Base-by-base conservation (phyloP, 2,329 filamentous ascomycete genomes). In the Clonostachys sp. region DNA sequence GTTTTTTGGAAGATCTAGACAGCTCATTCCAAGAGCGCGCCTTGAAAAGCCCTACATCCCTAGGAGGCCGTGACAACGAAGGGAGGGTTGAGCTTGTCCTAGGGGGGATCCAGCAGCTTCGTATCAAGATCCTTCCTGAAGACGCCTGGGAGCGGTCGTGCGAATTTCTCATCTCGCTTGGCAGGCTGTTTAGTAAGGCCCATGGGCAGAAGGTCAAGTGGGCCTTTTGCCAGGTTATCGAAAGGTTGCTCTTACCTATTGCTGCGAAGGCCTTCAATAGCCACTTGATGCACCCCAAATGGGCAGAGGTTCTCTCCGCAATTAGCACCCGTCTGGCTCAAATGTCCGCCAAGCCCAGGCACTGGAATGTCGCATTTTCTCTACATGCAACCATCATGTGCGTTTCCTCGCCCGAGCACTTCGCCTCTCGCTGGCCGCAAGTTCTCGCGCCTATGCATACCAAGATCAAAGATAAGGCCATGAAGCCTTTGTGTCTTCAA, bases 201-300 rank as follows among this genome's bases (percentile, higher is more conserved):
- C 92, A 96, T 59, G 94, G 94, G 1, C 89, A 89, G 54, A 84
- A 84, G 51, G 84, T 97, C 59, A 99, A 99, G 65, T 87, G 92
- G 56, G 89, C 91, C 1, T 99, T 96, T 61, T 97, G 94, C 62
- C 88, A 95, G 59, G 84, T 96, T 18, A 80, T 99, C 45, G 89
- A 95, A 57, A 87, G 88, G 55, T 75, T 99, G 30, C 71, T 99
- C 20, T 78, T 96, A 13, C 90, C 91, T 2, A 85, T 99, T 45
- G 92, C 92, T 13, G 89, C 89, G 5, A 88, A 84, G 53, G 87
- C 89, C 6, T 85, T 77, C 48, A 81, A 80, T 56, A 84, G 79
- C 44, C 88, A 96, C 60, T 78, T 97, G 50, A 84, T 84, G 46
- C 78, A 87, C 53, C 83, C 87, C 1, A 92, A 86, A 64, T 99